Base-by-base conservation (phyloP, 2,329 filamentous ascomycete genomes). In the Trichoderma sp. region DNA sequence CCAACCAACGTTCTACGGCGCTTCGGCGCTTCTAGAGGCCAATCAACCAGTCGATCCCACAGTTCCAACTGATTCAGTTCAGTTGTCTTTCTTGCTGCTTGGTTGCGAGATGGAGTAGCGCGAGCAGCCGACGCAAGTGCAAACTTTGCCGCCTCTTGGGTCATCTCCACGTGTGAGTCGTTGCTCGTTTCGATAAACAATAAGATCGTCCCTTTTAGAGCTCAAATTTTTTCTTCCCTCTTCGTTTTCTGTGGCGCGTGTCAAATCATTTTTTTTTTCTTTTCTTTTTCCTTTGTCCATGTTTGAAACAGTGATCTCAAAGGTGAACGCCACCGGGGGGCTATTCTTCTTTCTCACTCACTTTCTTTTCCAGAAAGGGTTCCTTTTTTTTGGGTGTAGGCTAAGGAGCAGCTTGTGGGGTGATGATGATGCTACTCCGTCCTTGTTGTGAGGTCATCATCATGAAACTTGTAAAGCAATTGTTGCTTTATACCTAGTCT, bases 1-100 rank as follows among this genome's bases (percentile, higher is more conserved):
- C 15, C 6, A 39, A 41, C 48, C 26, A 48, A 63, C 24, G 39
- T 55, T 63, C 50, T 63, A 55, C 60, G 50, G 50, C 39, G 41
- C 26, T 63, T 63, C 60, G 41, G 50, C 39, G 41, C 26, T 63
- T 63, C 41, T 39, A 63, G 24, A 39, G 60, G 41, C 47, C 34
- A 41, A 39, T 17, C 41, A n/a, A 15, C 39, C 44, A 61, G 48
- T 62, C 41, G 19, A 47, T 24, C 19, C 30, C 28, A 62, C 34
- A 47, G 41, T 26, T 26, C 45, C 17, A 7, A 6, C 17, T 44
- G 15, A n/a, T 10, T 30, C 24, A n/a, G 10, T 7, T n/a, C 26
- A 51, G 50, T 21, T 58, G 21, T 30, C 30, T 34, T 7, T 34
- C 5, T 34, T 19, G 15, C 30, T 28, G 14, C 21, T 44, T n/a